These are phyloP conservation scores for Medicago arabica DNA, from an alignment of 306 rosid species.

Conservation along the genomic window DNA sequence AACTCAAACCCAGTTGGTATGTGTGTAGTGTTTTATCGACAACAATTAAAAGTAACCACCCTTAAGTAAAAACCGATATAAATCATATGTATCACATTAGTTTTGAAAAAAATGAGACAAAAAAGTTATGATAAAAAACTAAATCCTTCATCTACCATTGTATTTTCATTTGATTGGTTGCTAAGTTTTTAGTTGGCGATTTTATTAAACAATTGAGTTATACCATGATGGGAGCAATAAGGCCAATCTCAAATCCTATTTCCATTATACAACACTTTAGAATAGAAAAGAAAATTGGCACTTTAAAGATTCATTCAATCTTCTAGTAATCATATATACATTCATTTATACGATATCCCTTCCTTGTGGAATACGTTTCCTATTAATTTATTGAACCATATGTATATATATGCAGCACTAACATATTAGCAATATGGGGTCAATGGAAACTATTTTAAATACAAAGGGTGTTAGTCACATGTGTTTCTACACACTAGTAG, in stretches of 20 bases:
- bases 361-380: constrained; percentile 37
- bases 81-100: too few relatives aligned
- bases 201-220: constrained; percentile 26
- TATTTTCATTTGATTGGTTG: constrained; percentile 14
- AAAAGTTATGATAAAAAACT: too few relatives aligned
- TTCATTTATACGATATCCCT: constrained; percentile 25
- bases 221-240: constrained; percentile 32
- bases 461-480: constrained; percentile 20
- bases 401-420: not conserved
- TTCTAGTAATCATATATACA: constrained; percentile 38
- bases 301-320: constrained; percentile 38
- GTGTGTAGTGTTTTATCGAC: too few relatives aligned
- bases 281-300: not conserved
- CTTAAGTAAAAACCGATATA: too few relatives aligned
- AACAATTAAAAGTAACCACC: too few relatives aligned
- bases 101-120: too few relatives aligned
- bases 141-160: too few relatives aligned
- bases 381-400: constrained; percentile 24
- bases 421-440: constrained; percentile 3
- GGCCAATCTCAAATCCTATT: constrained; percentile 26
- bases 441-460: constrained; percentile 5
- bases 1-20: too few relatives aligned
- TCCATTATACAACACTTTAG: constrained; percentile 19
- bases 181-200: constrained; percentile 27
- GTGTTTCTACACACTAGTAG: not conserved